Evolutionary conservation across 495 filamentous ascomycete genomes (phyloP).

Genomic region (Cercophora newfieldiana): DNA sequence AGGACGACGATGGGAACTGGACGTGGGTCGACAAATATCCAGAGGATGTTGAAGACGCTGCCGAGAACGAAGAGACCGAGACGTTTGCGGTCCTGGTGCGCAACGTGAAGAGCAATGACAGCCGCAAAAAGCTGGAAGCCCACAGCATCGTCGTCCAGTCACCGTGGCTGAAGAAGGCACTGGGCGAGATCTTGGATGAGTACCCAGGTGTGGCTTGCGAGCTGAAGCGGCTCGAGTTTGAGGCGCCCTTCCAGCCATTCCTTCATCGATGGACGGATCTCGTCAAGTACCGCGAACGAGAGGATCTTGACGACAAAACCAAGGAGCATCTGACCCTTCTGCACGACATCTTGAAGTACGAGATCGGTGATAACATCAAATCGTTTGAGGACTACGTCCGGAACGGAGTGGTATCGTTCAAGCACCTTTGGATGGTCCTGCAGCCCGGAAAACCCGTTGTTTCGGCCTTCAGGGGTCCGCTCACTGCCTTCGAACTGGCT

Average conservation of each 20-base stretch:
- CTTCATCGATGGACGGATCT: conserved; percentile 68
- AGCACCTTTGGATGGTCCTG: conserved; percentile 51
- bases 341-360: conserved; percentile 54
- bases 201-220: conserved; percentile 66
- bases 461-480: conserved; percentile 29
- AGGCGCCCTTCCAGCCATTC: conserved; percentile 60
- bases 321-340: conserved; percentile 61
- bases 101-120: conserved; percentile 45
- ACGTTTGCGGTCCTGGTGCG: conserved; percentile 37
- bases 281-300: conserved; percentile 42
- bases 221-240: conserved; percentile 60
- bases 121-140: conserved; percentile 60
- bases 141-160: conserved; percentile 67
- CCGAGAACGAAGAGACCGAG: conserved; percentile 40
- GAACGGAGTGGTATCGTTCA: conserved; percentile 61
- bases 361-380: conserved; percentile 59
- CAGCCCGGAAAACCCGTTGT: conserved; percentile 41
- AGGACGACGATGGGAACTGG: conserved; percentile 39
- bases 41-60: conserved; percentile 38
- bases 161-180: conserved; percentile 58
- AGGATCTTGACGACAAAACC: conserved; percentile 49
- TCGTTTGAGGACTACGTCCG: conserved; percentile 56
- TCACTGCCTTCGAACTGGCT: conserved; percentile 37
- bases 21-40: conserved; percentile 42
- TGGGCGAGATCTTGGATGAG: conserved; percentile 56